These are phyloP conservation scores for Ehretia macrophylla DNA, from an alignment of 257 asterid species.

Conservation along the genomic window DNA sequence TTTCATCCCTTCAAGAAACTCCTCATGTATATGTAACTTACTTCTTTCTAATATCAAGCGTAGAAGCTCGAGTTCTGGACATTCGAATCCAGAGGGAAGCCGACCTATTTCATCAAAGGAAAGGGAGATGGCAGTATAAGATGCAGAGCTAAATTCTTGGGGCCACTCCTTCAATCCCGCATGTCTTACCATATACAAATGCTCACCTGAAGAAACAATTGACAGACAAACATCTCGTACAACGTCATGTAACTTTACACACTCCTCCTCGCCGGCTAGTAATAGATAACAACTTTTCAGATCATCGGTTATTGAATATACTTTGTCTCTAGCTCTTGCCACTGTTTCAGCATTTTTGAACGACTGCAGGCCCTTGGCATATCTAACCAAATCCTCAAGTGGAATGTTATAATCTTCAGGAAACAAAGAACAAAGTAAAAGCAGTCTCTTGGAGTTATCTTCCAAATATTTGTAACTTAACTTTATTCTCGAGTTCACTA, in stretches of 20 bases:
- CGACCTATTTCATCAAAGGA: not conserved
- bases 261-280: not conserved
- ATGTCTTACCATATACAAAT: conserved; percentile 2
- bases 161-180: conserved; percentile 16
- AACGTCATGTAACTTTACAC: conserved; percentile 6
- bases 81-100: not conserved
- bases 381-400: conserved; percentile 4
- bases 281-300: conserved; percentile 1
- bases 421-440: conserved; percentile 10
- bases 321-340: conserved; percentile 2
- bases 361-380: not conserved
- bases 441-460: conserved; percentile 12
- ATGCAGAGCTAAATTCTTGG: not conserved
- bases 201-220: conserved; percentile 13
- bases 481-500: conserved; percentile 12
- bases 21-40: not conserved
- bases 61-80: not conserved
- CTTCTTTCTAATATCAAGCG: not conserved
- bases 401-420: conserved; percentile 1
- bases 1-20: not conserved
- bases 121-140: conserved; percentile 11
- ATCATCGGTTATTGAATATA: not conserved
- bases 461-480: conserved; percentile 18
- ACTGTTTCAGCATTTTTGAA: not conserved
- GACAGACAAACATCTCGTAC: conserved; percentile 6